Percentiles rank a stretch among this genome's conserved stretches.
phyloP scores from a whole-genome alignment of 352 stramenopile species.

The Phytopythium chamaehyphon region DNA sequence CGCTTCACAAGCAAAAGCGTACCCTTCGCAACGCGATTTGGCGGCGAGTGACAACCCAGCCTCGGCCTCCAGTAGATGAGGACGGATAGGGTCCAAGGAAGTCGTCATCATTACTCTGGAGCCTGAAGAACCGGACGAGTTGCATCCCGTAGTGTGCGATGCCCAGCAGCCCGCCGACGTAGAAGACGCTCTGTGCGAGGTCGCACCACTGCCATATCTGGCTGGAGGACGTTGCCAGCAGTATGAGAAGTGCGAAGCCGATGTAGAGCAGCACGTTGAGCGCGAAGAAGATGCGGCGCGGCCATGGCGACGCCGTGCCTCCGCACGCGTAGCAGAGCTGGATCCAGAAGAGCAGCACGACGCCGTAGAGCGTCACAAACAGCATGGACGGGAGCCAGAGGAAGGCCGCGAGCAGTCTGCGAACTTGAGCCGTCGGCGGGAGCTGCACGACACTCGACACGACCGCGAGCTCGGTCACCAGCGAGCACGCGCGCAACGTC shows the following conservation, averaged over 20 bases:
- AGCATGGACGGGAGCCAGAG: constrained; percentile 50
- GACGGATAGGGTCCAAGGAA: constrained; percentile 42
- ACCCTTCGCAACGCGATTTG: constrained; percentile 46
- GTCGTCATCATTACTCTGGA: constrained; percentile 46
- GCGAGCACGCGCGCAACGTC: constrained; percentile 33
- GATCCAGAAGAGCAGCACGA: constrained; percentile 61
- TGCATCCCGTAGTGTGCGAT: constrained; percentile 59
- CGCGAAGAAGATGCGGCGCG: constrained; percentile 44
- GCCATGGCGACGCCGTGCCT: constrained; percentile 45
- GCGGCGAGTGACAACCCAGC: constrained; percentile 18
- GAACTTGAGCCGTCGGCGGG: constrained; percentile 16
- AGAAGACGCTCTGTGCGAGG: constrained; percentile 36
- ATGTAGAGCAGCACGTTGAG: constrained; percentile 55
- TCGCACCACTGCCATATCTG: constrained; percentile 44
- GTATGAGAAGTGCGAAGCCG: constrained; percentile 29
- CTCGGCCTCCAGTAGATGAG: constrained; percentile 5
- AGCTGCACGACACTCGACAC: constrained; percentile 17
- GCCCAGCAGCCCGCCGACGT: constrained; percentile 32
- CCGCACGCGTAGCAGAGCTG: constrained; percentile 62
- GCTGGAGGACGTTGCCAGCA: constrained; percentile 19
- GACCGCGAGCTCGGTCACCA: constrained; percentile 35
- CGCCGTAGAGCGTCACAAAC: constrained; percentile 56
- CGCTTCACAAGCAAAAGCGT: constrained; percentile 1
- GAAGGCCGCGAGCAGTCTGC: constrained; percentile 31
- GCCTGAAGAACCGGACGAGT: constrained; percentile 54